Evolutionary conservation across 176 grass and related monocot species (phyloP).

Genomic region (Leersia perrieri): DNA sequence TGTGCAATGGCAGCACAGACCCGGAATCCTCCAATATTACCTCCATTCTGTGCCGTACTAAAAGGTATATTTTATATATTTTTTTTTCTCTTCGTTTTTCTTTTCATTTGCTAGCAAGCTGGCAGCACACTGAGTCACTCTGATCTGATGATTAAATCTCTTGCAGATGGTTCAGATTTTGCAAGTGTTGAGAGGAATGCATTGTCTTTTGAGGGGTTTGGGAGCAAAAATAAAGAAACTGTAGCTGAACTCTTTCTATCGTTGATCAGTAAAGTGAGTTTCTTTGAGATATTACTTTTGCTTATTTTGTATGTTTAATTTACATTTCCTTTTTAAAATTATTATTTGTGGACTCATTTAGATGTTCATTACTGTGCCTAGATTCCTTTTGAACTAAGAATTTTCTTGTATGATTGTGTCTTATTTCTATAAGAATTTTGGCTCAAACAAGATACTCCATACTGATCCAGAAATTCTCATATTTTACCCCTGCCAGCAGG

Average conservation of each 20-base stretch:
- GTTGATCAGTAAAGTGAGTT: slow-evolving; percentile 69
- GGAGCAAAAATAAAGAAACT: slow-evolving; percentile 73
- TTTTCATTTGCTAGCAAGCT: neutral
- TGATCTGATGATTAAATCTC: neutral
- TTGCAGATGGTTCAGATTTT: slow-evolving; percentile 61
- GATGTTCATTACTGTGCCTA: neutral
- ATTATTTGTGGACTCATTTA: neutral
- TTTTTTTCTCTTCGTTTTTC: neutral
- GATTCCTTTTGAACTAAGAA: neutral
- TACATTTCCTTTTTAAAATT: slow-evolving; percentile 8
- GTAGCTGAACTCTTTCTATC: slow-evolving; percentile 80
- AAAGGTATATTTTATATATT: slow-evolving; percentile 47
- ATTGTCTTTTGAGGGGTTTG: slow-evolving; percentile 55
- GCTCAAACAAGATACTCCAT: neutral
- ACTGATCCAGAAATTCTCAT: neutral
- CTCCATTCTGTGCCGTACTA: slow-evolving; percentile 64
- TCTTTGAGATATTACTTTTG: neutral
- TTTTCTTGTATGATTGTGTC: neutral
- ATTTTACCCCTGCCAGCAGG: neutral
- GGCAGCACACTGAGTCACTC: neutral
- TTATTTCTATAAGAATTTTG: neutral
- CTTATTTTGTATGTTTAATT: neutral
- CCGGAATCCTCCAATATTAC: slow-evolving; percentile 76
- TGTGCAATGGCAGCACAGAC: slow-evolving; percentile 62
- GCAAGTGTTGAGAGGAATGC: slow-evolving; percentile 45